These are phyloP conservation scores for Micractinium sp. DNA, from an alignment of 139 green algal species.

Conservation along the genomic window DNA sequence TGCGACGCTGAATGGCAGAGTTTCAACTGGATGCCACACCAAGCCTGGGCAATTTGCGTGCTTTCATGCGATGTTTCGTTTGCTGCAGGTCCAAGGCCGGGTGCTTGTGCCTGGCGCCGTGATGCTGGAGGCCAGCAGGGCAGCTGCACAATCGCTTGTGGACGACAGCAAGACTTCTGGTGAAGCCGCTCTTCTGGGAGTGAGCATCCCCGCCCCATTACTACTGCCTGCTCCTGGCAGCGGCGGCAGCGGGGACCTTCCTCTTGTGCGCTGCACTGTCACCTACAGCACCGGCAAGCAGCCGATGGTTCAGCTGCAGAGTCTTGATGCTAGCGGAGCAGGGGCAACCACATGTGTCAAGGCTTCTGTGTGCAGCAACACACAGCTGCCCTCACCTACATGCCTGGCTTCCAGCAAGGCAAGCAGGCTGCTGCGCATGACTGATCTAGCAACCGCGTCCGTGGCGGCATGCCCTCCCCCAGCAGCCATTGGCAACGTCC, in stretches of 20 bases:
- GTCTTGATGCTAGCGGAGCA: neutral
- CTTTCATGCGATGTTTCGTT: too few species aligned
- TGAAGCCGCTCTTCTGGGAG: neutral
- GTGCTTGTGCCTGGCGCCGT: slow-evolving; percentile 73
- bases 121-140: slow-evolving; percentile 67
- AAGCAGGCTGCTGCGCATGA: neutral
- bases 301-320: neutral
- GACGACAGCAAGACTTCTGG: neutral
- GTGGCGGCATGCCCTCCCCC: too few species aligned
- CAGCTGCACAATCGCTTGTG: slow-evolving; percentile 15
- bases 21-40: too few species aligned
- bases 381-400: neutral
- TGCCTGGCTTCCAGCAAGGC: neutral
- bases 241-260: neutral
- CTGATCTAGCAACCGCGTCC: neutral
- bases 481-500: neutral
- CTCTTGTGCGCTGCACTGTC: neutral
- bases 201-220: slow-evolving; percentile 28
- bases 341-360: neutral
- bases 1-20: too few species aligned
- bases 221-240: neutral
- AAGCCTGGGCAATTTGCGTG: too few species aligned
- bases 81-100: slow-evolving; percentile 46
- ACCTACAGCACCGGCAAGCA: neutral
- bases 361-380: neutral